Conservation (phyloP, 805 yeast genomes). For the Starmerella sirachaensis region DNA sequence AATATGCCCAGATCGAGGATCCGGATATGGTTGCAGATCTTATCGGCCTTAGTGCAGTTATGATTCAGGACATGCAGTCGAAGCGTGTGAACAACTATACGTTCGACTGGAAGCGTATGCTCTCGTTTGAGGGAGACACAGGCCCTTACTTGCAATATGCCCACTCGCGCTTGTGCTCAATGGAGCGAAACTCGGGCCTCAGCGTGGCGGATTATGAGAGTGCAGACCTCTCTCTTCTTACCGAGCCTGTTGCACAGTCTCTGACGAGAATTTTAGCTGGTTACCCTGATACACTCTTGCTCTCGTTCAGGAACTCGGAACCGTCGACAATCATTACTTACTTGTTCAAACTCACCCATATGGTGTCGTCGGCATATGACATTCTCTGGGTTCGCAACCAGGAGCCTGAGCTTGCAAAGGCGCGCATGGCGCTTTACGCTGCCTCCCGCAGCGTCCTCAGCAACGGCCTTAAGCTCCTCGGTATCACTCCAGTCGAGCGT, state of each 20-base stretch:
- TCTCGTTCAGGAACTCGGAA: conserved; percentile 73
- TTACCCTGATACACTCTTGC: conserved; percentile 80
- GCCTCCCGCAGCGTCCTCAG: conserved; percentile 79
- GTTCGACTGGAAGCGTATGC: conserved; percentile 97
- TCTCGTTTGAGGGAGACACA: conserved; percentile 96
- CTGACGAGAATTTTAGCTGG: conserved; percentile 71
- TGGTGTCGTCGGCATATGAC: conserved; percentile 92
- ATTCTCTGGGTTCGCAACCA: conserved; percentile 96
- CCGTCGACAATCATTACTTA: conserved; percentile 92
- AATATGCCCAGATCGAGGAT: conserved; percentile 83
- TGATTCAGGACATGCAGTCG: conserved; percentile 98
- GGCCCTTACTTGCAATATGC: conserved; percentile 98
- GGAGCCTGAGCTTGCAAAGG: conserved; percentile 69
- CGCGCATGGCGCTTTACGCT: conserved; percentile 82
- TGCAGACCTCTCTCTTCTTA: conserved; percentile 49
- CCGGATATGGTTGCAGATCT: conserved; percentile 93
- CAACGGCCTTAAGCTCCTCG: conserved; percentile 82
- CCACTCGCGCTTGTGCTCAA: conserved; percentile 90
- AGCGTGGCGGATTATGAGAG: conserved; percentile 26
- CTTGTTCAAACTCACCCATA: conserved; percentile 81
- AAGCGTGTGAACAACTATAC: conserved; percentile 93
- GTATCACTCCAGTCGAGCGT: conserved; percentile 96
- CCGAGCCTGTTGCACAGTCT: conserved; percentile 57
- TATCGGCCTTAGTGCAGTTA: conserved; percentile 92
- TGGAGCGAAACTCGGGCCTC: conserved; percentile 63